These are phyloP conservation scores for Neofusicoccum cordaticola DNA, from an alignment of 2,329 filamentous ascomycete species.

Conservation along the genomic window DNA sequence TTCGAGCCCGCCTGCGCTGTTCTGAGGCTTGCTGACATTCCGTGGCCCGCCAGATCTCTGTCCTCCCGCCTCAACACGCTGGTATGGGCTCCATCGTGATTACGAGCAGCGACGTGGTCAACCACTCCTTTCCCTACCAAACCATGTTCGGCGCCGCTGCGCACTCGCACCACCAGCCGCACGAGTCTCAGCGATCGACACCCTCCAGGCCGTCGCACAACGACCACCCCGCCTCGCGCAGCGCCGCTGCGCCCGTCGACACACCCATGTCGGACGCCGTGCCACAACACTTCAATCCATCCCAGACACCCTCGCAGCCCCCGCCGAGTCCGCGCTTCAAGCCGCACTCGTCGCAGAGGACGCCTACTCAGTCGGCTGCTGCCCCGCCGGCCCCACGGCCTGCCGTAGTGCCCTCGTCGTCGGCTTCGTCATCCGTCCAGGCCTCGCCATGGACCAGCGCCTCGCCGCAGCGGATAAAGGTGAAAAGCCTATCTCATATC, in stretches of 20 bases:
- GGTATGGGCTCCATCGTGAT: slow-evolving; percentile 62
- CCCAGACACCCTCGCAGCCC: slow-evolving; percentile 25
- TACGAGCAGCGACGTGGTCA: slow-evolving; percentile 61
- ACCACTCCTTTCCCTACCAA: slow-evolving; percentile 69
- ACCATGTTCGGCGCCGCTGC: slow-evolving; percentile 60
- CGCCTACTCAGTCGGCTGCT: slow-evolving; percentile 23
- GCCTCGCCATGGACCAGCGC: slow-evolving; percentile 27
- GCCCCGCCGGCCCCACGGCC: slow-evolving; percentile 20
- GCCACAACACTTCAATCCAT: slow-evolving; percentile 25
- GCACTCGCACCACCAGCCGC: slow-evolving; percentile 33
- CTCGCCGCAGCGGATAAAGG: slow-evolving; percentile 63
- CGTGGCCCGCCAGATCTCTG: slow-evolving; percentile 8
- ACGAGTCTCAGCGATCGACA: slow-evolving; percentile 35
- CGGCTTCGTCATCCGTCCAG: slow-evolving; percentile 27
- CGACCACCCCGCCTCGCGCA: slow-evolving; percentile 22
- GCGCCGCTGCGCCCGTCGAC: slow-evolving; percentile 29
- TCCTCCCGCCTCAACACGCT: slow-evolving; percentile 27
- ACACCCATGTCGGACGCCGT: slow-evolving; percentile 40
- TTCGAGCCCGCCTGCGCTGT: slow-evolving; percentile 9
- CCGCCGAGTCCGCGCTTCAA: slow-evolving; percentile 36
- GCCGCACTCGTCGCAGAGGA: slow-evolving; percentile 33
- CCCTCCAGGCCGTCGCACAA: slow-evolving; percentile 31
- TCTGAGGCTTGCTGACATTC: slow-evolving; percentile 10
- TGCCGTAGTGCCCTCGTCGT: slow-evolving; percentile 26
- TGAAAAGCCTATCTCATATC: slow-evolving; percentile 87